phyloP scores from a whole-genome alignment of 2,329 filamentous ascomycete species.

The Periconia sp. region DNA sequence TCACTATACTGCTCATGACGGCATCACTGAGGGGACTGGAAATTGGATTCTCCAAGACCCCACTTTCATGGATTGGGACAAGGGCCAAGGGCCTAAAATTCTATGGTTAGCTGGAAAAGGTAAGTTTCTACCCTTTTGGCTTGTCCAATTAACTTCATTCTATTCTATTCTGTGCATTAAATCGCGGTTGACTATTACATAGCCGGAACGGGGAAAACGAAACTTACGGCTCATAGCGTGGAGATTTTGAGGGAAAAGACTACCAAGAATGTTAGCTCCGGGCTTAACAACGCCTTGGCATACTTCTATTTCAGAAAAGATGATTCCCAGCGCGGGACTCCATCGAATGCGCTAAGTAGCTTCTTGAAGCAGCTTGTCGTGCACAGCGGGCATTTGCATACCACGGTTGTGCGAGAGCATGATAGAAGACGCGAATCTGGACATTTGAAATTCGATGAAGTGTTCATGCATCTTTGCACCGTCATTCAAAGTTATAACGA shows the following conservation, averaged over 20 bases:
- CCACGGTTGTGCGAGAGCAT: neutral
- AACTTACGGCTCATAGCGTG: neutral
- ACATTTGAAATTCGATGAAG: neutral
- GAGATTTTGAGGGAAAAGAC: neutral
- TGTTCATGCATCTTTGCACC: neutral
- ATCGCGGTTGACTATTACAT: neutral
- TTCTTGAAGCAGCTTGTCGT: neutral
- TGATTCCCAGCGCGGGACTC: neutral
- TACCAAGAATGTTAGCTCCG: neutral
- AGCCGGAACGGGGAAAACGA: neutral
- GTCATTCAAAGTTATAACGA: neutral
- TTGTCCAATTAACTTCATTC: neutral
- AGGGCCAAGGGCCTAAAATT: neutral
- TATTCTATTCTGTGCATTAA: neutral
- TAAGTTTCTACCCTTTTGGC: neutral
- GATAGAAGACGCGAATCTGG: neutral
- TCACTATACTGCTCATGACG: neutral
- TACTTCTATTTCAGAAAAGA: neutral
- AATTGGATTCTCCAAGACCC: neutral
- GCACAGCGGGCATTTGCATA: neutral
- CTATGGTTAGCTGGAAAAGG: neutral
- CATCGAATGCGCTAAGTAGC: neutral
- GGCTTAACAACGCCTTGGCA: neutral
- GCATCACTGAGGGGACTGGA: neutral
- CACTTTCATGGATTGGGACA: neutral